Evolutionary conservation across 495 filamentous ascomycete genomes (phyloP), one percentile per base, ranked within the genome.

Genomic region (Gamarada debralockiae): DNA sequence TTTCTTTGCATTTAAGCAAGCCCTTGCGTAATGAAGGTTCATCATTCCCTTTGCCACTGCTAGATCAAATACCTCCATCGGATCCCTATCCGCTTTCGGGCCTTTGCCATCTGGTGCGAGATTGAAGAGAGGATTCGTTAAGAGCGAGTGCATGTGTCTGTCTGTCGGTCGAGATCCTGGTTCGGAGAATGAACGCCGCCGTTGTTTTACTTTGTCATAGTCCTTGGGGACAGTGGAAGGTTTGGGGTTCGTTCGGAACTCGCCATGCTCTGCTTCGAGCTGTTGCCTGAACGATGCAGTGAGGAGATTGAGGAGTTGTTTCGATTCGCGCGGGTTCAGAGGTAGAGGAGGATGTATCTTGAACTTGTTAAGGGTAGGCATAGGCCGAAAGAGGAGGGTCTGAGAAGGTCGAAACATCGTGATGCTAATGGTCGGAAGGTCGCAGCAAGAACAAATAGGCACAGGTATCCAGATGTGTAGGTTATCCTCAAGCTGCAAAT

Each of bases 281-380:
- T 86, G 81, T 22, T 75, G 66, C 53, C 79, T 76, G 64, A 89
- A 89, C 12, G 84, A 87, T 14, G 75, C 72, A n/a, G 81, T 85
- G 55, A 89, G 75, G 27, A 81, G 71, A 44, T 71, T 71, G 23
- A 87, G 74, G 2, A 89, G 70, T 52, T 81, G 76, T 53, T 81
- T 66, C 21, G 81, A 82, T 61, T 87, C 77, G 49, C 74, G 76
- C 1, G 75, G 73, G 36, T 72, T 78, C 17, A 85, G 70, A 15
- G 85, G 82, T 4, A 86, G 70, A 25, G 79, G 83, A 18, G 73
- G 80, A 57, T 88, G 81, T 25, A 87, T 70, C 59, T 80, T 85
- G 41, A 63, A 52, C 51, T 58, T 55, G n/a, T 38, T 43, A 3
- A 58, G 27, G 7, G 50, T 27, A 7, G 49, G 52, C 36, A 53